Base-by-base conservation (phyloP, 1,284 basidiomycete genomes). In the Fistulinella cinereoalba region DNA sequence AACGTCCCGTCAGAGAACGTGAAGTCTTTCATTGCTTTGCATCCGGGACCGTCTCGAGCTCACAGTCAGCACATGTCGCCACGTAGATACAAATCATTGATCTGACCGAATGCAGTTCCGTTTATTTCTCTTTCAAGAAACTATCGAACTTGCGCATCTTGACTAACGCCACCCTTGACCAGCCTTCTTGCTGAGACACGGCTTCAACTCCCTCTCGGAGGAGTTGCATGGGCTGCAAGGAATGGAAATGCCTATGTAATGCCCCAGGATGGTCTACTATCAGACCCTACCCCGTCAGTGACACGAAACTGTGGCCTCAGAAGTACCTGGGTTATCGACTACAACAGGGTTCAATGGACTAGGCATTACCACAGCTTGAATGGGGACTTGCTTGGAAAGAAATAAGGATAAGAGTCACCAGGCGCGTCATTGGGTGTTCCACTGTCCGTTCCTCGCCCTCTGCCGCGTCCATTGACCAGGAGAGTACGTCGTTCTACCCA, bases 111-210 rank as follows among this genome's bases (percentile, higher is more conserved):
- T 21, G 9, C 8, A 61, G 67, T 22, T 1, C 67, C 65, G 25
- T 65, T 58, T 6, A 68, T 33, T 66, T 62, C 50, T 79, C 76
- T 38, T 61, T 67, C 11, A 78, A 23, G 54, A 78, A 74, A 52
- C 76, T 77, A 54, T 79, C 76, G 6, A 75, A 37, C 50, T 69
- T 74, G 32, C 53, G 54, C 71, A 77, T 71, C 43, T 68, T 68
- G 28, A 53, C 60, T 27, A 77, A 41, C 1, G 69, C 62, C 1
- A 39, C 50, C 47, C 73, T 75, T 3, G 72, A 65, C 73, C 75
- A 76, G 3, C 74, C 76, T 3, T 75, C 64, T 28, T 60, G 53
- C 1, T 47, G 50, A 2, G 75, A 46, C 3, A 70, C 55, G 1
- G 51, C 32, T n/a, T 73, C 69, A 9, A 71, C 36, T 60, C 23